Conservation (phyloP, 768 basidiomycete species). For the Boletellus ananas region DNA sequence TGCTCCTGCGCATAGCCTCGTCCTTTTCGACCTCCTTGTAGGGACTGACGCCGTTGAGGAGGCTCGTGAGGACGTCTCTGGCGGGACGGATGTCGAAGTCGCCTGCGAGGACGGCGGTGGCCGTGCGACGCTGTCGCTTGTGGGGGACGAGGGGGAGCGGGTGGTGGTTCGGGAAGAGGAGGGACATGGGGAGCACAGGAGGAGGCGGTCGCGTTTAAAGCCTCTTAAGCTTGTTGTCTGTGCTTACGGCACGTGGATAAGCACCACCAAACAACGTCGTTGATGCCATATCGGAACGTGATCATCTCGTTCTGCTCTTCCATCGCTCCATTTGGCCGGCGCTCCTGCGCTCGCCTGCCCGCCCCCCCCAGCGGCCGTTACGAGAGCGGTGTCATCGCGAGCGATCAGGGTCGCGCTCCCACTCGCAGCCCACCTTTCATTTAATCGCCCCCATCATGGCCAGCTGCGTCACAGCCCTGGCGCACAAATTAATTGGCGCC, state of each 20-base stretch:
- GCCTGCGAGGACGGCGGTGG: constrained; percentile 74
- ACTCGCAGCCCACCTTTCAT: no score
- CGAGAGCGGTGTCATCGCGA: background rate
- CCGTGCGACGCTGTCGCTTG: constrained; percentile 53
- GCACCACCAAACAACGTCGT: constrained; percentile 35
- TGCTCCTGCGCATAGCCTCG: constrained; percentile 51
- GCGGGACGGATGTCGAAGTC: constrained; percentile 62
- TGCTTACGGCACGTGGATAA: constrained; percentile 36
- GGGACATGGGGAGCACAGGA: constrained; percentile 28
- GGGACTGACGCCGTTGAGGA: constrained; percentile 70
- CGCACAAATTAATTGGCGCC: no score
- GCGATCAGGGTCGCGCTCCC: background rate
- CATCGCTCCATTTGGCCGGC: no score
- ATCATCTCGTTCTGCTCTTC: background rate
- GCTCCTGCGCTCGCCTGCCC: no score
- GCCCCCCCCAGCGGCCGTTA: background rate
- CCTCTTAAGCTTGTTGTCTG: constrained; percentile 34
- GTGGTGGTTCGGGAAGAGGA: constrained; percentile 13
- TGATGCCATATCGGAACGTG: constrained; percentile 30
- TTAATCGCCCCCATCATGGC: no score
- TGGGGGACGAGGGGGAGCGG: constrained; percentile 16
- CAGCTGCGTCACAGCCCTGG: no score
- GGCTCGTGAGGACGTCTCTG: constrained; percentile 75
- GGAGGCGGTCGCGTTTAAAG: constrained; percentile 31
- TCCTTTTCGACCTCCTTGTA: constrained; percentile 62